Percentiles rank a stretch among this genome's conserved stretches.
phyloP scores from a whole-genome alignment of 2,329 filamentous ascomycete genomes.

The Cercospora sp. region DNA sequence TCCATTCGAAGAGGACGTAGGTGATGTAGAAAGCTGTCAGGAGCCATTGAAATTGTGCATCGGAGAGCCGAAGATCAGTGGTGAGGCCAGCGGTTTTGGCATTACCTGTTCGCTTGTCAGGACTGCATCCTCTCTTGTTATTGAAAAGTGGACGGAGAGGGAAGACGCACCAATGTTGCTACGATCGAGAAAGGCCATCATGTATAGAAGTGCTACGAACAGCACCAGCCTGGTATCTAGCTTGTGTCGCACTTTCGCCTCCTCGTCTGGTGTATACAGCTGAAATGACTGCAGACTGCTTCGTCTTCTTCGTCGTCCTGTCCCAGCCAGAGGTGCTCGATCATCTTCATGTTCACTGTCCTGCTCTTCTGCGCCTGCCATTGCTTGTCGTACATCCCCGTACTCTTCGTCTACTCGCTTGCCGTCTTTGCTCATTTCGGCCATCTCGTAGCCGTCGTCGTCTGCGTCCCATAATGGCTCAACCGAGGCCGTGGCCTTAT shows the following conservation, averaged over 20 bases:
- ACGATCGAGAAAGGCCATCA: constrained; percentile 81
- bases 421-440: constrained; percentile 20
- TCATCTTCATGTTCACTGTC: constrained; percentile 33
- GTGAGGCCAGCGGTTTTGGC: constrained; percentile 61
- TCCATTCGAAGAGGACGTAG: constrained; percentile 66
- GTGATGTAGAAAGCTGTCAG: constrained; percentile 64
- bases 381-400: neutral
- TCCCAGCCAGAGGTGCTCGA: constrained; percentile 31
- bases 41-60: constrained; percentile 61
- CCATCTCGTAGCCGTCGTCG: constrained; percentile 32
- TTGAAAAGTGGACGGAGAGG: constrained; percentile 3
- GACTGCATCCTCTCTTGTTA: neutral
- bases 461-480: constrained; percentile 4
- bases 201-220: constrained; percentile 79
- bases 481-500: neutral
- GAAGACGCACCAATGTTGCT: constrained; percentile 61
- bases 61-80: constrained; percentile 55
- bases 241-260: constrained; percentile 51
- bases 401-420: constrained; percentile 24
- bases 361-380: constrained; percentile 24
- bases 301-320: constrained; percentile 16
- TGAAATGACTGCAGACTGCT: constrained; percentile 47
- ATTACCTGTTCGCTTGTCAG: constrained; percentile 48
- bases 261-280: constrained; percentile 67
- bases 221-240: constrained; percentile 76